Evolutionary conservation across 225 moss, liverwort and hornwort genomes (phyloP).

Genomic region (Sphagnum tenellum): DNA sequence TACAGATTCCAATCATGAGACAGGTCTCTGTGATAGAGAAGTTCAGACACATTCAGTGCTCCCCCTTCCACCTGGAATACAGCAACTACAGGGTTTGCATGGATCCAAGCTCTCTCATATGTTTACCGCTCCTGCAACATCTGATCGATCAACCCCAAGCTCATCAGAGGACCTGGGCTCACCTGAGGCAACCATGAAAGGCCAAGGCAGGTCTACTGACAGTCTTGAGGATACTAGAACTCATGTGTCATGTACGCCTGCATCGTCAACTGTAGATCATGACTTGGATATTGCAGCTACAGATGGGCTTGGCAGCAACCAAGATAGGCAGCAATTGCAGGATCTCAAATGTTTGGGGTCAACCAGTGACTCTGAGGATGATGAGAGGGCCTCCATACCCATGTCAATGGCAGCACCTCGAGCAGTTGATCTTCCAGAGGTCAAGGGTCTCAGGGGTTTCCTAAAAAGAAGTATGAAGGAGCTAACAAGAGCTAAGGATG

Average conservation of each 20-base stretch:
- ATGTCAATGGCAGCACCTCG: no score
- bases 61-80: no score
- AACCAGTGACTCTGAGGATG: constrained; percentile 82
- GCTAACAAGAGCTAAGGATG: constrained; percentile 33
- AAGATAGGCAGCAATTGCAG: constrained; percentile 22
- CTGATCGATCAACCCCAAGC: no score
- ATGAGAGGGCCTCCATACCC: constrained; percentile 15
- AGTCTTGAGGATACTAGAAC: constrained; percentile 9
- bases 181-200: constrained; percentile 8
- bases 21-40: no score
- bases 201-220: constrained; percentile 14
- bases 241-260: constrained; percentile 29
- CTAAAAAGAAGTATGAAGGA: constrained; percentile 60
- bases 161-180: no score
- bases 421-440: not conserved
- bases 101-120: no score
- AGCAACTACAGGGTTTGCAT: no score
- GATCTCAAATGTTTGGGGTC: constrained; percentile 32
- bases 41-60: no score
- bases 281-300: constrained; percentile 22
- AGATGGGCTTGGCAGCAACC: constrained; percentile 19
- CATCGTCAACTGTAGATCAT: constrained; percentile 34
- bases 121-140: no score
- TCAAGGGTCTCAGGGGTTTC: constrained; percentile 51
- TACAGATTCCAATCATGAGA: no score